Evolutionary conservation across 495 filamentous ascomycete species (phyloP).

Genomic region (Xylaria curta): DNA sequence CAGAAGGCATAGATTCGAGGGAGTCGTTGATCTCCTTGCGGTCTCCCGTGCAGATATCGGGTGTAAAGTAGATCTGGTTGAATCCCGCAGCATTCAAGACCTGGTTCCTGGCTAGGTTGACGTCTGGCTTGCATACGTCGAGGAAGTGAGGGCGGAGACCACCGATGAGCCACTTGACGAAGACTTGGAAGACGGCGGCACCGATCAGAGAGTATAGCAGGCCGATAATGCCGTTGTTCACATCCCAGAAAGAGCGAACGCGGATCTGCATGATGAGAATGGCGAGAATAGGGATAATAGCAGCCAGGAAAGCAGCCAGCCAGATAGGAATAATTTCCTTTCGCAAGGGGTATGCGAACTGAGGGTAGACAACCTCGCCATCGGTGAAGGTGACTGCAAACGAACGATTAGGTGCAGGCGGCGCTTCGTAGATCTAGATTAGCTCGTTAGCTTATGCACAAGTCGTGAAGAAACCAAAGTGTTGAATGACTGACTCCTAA

Average conservation of each 20-base stretch:
- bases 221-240: slow-evolving; percentile 67
- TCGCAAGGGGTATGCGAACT: slow-evolving; percentile 67
- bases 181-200: slow-evolving; percentile 62
- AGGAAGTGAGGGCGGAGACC: slow-evolving; percentile 66
- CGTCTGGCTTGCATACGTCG: slow-evolving; percentile 61
- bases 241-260: slow-evolving; percentile 69
- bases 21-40: slow-evolving; percentile 54
- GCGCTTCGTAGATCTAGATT: slow-evolving; percentile 60
- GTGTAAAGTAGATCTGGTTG: slow-evolving; percentile 54
- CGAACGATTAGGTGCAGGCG: slow-evolving; percentile 60
- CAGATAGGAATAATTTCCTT: slow-evolving; percentile 69
- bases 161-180: slow-evolving; percentile 63
- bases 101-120: slow-evolving; percentile 42
- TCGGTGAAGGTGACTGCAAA: slow-evolving; percentile 66
- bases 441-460: slow-evolving; percentile 9
- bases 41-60: slow-evolving; percentile 53
- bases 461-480: not conserved
- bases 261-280: slow-evolving; percentile 65
- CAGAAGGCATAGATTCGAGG: slow-evolving; percentile 66
- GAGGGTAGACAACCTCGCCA: slow-evolving; percentile 63
- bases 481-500: slow-evolving; percentile 55
- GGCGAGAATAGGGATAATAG: slow-evolving; percentile 62
- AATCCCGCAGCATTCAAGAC: slow-evolving; percentile 53
- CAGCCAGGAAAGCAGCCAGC: slow-evolving; percentile 60
- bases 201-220: slow-evolving; percentile 65